A percentile compares a stretch with the other conserved stretches of the same genome.
These are phyloP conservation scores for Kodamaea plutei DNA, from an alignment of 1,139 yeast species.

Conservation along the genomic window DNA sequence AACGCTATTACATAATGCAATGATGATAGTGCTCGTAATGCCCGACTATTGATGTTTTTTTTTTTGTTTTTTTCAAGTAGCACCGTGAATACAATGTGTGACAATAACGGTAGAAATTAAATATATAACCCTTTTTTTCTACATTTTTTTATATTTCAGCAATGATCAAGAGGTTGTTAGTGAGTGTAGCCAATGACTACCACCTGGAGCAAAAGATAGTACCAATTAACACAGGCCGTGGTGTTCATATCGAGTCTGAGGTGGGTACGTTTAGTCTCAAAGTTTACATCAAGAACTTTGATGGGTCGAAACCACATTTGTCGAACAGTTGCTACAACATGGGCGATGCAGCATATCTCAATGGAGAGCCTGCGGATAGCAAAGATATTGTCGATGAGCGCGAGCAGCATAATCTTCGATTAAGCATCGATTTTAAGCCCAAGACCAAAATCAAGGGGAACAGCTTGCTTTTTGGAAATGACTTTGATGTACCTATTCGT, in stretches of 20 bases:
- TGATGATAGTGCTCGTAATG: too few species aligned
- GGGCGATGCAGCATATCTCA: constrained; percentile 26
- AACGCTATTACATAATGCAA: too few species aligned
- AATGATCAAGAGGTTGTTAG: constrained; percentile 31
- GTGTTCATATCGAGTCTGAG: constrained; percentile 32
- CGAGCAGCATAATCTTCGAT: constrained; percentile 28
- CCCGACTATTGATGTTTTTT: too few species aligned
- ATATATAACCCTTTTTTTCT: too few species aligned
- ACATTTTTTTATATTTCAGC: too few species aligned
- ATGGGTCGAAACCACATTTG: constrained; percentile 40
- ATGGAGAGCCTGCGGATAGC: constrained; percentile 20
- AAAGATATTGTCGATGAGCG: constrained; percentile 7
- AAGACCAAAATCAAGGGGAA: constrained; percentile 44
- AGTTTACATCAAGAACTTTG: constrained; percentile 42
- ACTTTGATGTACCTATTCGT: constrained; percentile 56
- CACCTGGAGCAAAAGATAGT: constrained; percentile 29
- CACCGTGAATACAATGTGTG: too few species aligned
- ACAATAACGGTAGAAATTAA: too few species aligned
- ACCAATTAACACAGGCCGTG: constrained; percentile 42
- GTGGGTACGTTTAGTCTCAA: constrained; percentile 37
- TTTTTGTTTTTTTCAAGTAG: too few species aligned
- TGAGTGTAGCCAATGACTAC: constrained; percentile 32
- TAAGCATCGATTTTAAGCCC: constrained; percentile 38
- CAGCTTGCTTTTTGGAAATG: constrained; percentile 63
- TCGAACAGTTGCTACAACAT: constrained; percentile 32